A percentile compares a stretch with the other conserved stretches of the same genome.
These are phyloP conservation scores for Conticribra weissflogii DNA, from an alignment of 108 stramenopile genomes.

Conservation along the genomic window DNA sequence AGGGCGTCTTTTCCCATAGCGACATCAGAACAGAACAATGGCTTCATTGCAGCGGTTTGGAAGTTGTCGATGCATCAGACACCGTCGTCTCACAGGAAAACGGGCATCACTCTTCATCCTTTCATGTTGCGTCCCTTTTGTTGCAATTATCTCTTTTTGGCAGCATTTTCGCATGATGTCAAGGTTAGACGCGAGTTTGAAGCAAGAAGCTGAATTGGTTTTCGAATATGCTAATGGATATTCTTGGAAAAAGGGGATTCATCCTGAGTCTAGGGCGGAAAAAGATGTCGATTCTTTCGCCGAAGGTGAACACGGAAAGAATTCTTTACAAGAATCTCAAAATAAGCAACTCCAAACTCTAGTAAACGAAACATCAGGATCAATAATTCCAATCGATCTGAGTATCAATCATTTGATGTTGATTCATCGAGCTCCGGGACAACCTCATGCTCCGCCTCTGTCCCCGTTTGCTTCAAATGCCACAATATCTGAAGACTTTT, in stretches of 20 bases:
- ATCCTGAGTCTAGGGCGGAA: no score
- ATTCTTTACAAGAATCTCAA: not conserved
- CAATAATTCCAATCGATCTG: slow-evolving; percentile 7
- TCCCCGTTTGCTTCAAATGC: not conserved
- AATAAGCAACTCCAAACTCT: not conserved
- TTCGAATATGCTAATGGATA: not conserved
- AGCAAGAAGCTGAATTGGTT: not conserved
- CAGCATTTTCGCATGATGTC: not conserved
- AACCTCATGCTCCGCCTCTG: not conserved
- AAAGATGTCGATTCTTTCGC: not conserved
- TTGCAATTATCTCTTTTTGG: not conserved
- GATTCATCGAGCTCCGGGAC: not conserved
- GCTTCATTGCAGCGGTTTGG: no score
- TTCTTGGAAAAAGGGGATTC: not conserved
- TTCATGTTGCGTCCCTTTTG: not conserved
- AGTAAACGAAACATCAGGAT: not conserved
- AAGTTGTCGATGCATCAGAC: no score
- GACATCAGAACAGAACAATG: no score
- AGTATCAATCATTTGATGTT: not conserved
- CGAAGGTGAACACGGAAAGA: not conserved
- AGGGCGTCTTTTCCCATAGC: no score
- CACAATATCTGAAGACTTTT: not conserved
- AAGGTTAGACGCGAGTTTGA: not conserved
- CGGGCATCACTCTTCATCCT: not conserved
- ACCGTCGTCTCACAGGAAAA: no score